These are phyloP conservation scores for Rubia tinctorum DNA, from an alignment of 305 asterid species.

Conservation along the genomic window DNA sequence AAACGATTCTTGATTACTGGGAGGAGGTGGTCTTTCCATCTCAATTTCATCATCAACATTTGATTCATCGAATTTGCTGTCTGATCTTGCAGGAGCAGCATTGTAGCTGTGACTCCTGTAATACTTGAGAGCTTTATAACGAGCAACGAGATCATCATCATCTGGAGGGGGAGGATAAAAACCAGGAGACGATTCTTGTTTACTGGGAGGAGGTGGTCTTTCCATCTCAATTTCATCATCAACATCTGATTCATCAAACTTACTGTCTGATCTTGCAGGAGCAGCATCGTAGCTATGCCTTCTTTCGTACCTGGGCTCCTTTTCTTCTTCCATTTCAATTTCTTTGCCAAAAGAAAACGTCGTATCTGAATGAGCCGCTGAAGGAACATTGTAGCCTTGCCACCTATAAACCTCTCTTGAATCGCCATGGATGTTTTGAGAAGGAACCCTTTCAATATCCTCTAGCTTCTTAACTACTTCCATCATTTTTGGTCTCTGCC, in stretches of 20 bases:
- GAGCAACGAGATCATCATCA: not conserved
- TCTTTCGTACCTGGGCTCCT: not conserved
- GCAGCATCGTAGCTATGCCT: not conserved
- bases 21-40: constrained; percentile 19
- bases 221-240: constrained; percentile 31
- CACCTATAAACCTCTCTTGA: constrained; percentile 33
- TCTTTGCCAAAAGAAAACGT: not conserved
- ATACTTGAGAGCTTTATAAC: not conserved
- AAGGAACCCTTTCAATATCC: constrained; percentile 20
- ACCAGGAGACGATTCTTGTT: not conserved
- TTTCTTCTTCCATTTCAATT: not conserved
- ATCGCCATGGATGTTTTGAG: constrained; percentile 12
- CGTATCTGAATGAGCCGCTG: not conserved
- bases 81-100: constrained; percentile 21
- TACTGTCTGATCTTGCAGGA: constrained; percentile 28
- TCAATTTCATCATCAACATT: constrained; percentile 36
- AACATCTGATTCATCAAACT: constrained; percentile 53
- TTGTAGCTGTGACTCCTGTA: not conserved
- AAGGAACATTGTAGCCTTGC: constrained; percentile 45
- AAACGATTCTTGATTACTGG: not conserved
- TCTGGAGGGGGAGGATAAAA: not conserved
- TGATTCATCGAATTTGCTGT: constrained; percentile 52
- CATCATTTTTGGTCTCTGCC: constrained; percentile 39
- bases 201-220: constrained; percentile 13
- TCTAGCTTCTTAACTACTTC: constrained; percentile 42